These are phyloP conservation scores for Gossypium mustelinum DNA, from an alignment of 345 rosid genomes.

Conservation along the genomic window DNA sequence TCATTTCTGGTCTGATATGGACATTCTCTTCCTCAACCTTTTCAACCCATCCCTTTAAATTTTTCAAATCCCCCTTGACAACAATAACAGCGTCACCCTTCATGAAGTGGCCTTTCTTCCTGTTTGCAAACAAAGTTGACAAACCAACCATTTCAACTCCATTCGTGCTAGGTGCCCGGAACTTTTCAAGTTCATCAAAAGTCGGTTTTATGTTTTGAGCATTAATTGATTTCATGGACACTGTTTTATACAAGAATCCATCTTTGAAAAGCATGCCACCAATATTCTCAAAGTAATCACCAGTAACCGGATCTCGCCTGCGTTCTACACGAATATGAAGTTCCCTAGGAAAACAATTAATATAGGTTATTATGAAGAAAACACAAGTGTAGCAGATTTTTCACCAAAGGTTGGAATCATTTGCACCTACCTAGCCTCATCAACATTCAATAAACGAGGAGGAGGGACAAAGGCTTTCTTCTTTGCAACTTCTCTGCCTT, in stretches of 20 bases:
- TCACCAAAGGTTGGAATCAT: neutral
- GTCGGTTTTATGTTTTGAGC: conserved; percentile 73
- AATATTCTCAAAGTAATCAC: conserved; percentile 87
- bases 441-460: conserved; percentile 90
- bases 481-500: conserved; percentile 76
- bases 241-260: conserved; percentile 80
- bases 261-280: conserved; percentile 83
- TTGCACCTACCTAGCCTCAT: conserved; percentile 75
- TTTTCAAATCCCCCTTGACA: conserved; percentile 89
- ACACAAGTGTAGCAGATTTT: neutral
- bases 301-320: conserved; percentile 82
- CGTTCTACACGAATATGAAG: conserved; percentile 92
- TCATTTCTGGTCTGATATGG: conserved; percentile 78
- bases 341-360: conserved; percentile 44
- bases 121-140: conserved; percentile 78
- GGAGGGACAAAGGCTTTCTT: conserved; percentile 96
- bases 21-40: conserved; percentile 97
- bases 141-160: conserved; percentile 72
- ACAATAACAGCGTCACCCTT: conserved; percentile 96
- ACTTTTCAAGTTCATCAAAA: conserved; percentile 96
- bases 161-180: conserved; percentile 69
- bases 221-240: conserved; percentile 83
- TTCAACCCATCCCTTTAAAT: conserved; percentile 96
- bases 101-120: conserved; percentile 98
- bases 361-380: conserved; percentile 1